Base-by-base conservation (phyloP, 2,329 filamentous ascomycete genomes). In the Fusarium domesticum region DNA sequence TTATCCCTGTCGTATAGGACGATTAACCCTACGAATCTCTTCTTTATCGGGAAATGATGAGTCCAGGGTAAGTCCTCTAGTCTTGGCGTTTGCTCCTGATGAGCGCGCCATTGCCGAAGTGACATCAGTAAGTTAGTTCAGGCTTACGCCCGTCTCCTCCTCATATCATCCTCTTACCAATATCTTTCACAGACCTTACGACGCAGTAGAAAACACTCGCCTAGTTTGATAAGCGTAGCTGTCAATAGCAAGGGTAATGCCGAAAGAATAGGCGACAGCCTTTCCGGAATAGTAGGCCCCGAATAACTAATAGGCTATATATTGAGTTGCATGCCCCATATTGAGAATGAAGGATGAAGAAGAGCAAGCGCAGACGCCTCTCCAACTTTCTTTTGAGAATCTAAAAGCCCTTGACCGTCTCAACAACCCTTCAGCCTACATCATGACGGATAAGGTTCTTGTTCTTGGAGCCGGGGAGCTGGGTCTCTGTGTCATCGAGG, bases 381-480 rank as follows among this genome's bases (percentile, higher is more conserved):
- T 59, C 34, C 36, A 59, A 47, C 57, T 60, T 36, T 60, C 57
- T n/a, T 19, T 58, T 12, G 54, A 47, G 28, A 60, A 60, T 40
- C 43, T 60, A 2, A 42, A 49, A 46, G 57, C 57, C 18, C 48
- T 60, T 16, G 50, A 60, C 35, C 47, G 53, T 40, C 53, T 60
- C 33, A 51, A 60, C 47, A 37, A 51, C 20, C 49, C 56, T 14
- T 45, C 43, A 8, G 42, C 35, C 17, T 25, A 37, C 6, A 46
- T 31, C 28, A 64, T 63, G 62, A 42, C 52, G 15, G 45, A 58
- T 11, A 64, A 46, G 40, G 45, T 85, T 44, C 78, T 86, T 38
- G 70, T 87, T 39, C 66, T 87, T 45, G 83, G 84, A 40, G 78
- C 79, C n/a, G 83, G 83, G 45, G 83, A 87, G 66, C 75, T 87